Evolutionary conservation across 140 eudicot genomes (phyloP).

Genomic region (Erigeron philadelphicus): DNA sequence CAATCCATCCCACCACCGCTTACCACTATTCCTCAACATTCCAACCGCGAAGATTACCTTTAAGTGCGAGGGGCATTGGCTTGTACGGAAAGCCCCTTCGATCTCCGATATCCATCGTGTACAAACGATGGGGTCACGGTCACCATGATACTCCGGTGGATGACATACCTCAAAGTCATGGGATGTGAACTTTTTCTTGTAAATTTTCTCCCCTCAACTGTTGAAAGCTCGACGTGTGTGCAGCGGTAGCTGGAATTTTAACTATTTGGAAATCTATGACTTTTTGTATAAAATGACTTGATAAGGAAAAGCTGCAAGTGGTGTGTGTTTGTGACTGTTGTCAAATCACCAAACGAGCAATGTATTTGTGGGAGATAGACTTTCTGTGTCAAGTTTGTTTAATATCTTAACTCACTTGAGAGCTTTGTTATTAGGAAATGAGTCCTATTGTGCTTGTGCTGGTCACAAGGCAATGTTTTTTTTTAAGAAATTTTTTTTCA

Average conservation of each 20-base stretch:
- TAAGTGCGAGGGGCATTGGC: too few relatives aligned
- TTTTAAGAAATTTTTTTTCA: not conserved
- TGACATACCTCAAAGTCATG: too few relatives aligned
- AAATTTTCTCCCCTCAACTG: too few relatives aligned
- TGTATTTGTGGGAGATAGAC: not conserved
- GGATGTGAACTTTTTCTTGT: too few relatives aligned
- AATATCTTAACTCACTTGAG: not conserved
- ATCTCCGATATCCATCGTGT: too few relatives aligned
- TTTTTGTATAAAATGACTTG: not conserved
- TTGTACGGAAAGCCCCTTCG: too few relatives aligned
- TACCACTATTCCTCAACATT: too few relatives aligned
- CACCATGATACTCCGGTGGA: too few relatives aligned
- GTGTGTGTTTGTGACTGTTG: not conserved
- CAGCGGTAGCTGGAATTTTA: not conserved
- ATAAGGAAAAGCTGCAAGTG: conserved; percentile 1
- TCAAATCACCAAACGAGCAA: conserved; percentile 1
- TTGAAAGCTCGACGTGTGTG: not conserved
- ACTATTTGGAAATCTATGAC: not conserved
- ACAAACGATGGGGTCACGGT: too few relatives aligned
- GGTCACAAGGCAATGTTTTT: not conserved
- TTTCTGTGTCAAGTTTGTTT: not conserved
- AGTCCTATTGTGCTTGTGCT: not conserved
- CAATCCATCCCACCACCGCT: too few relatives aligned
- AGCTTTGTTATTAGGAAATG: not conserved
- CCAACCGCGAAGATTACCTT: too few relatives aligned